These are phyloP conservation scores for Penicillium concentricum DNA, from an alignment of 2,329 filamentous ascomycete species.

Conservation along the genomic window DNA sequence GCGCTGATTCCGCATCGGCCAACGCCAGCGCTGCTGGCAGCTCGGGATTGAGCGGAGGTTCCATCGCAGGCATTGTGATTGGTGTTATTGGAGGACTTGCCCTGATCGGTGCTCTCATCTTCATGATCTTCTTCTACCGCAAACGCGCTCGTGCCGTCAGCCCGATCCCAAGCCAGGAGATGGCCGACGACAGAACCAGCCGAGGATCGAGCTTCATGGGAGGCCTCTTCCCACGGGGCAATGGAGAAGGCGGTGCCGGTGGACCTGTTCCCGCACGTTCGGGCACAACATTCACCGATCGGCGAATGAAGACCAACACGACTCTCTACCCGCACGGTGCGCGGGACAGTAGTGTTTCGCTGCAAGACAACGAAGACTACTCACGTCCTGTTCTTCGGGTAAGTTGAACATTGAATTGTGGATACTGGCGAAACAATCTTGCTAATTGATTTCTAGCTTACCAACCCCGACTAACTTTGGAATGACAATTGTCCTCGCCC, in stretches of 20 bases:
- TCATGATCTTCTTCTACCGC: slow-evolving; percentile 41
- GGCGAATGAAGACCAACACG: slow-evolving; percentile 45
- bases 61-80: slow-evolving; percentile 47
- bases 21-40: slow-evolving; percentile 10
- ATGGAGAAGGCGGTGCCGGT: slow-evolving; percentile 13
- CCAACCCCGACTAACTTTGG: slow-evolving; percentile 35
- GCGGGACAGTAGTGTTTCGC: slow-evolving; percentile 45
- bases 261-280: slow-evolving; percentile 18
- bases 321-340: slow-evolving; percentile 42
- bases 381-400: slow-evolving; percentile 47
- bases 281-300: slow-evolving; percentile 42
- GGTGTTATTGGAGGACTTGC: slow-evolving; percentile 42
- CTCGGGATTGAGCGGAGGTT: slow-evolving; percentile 39
- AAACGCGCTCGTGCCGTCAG: slow-evolving; percentile 34
- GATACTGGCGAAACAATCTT: not conserved
- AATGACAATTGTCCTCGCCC: slow-evolving; percentile 10
- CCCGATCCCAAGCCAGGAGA: slow-evolving; percentile 32
- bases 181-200: slow-evolving; percentile 33
- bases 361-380: slow-evolving; percentile 51
- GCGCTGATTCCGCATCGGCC: slow-evolving; percentile 15
- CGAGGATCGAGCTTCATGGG: slow-evolving; percentile 36
- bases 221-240: slow-evolving; percentile 32
- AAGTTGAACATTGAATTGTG: slow-evolving; percentile 18
- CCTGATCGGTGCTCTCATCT: slow-evolving; percentile 36
- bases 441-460: slow-evolving; percentile 29